Percentiles rank a stretch among this genome's conserved stretches.
phyloP scores from a whole-genome alignment of 345 rosid genomes.

The Gossypium rotundifolium region DNA sequence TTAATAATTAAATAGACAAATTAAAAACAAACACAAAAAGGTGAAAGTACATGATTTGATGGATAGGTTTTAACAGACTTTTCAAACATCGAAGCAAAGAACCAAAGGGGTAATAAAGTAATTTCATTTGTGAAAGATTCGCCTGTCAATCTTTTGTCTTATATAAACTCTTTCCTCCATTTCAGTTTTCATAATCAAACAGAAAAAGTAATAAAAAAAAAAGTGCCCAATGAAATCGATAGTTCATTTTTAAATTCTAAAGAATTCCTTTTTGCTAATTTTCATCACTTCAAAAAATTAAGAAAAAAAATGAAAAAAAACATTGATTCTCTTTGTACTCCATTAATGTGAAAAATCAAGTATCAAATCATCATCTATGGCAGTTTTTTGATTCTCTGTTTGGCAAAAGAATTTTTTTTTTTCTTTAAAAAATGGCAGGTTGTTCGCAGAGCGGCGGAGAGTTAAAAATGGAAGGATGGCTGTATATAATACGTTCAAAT shows the following conservation, averaged over 20 bases:
- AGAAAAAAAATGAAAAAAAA: not conserved
- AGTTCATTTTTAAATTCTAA: not conserved
- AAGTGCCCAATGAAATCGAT: not conserved
- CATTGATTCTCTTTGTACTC: not conserved
- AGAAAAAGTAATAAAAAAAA: not conserved
- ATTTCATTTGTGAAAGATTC: not conserved
- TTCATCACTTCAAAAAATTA: not conserved
- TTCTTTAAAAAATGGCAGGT: slow-evolving; percentile 25
- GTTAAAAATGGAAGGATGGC: slow-evolving; percentile 83
- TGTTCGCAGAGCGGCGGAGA: slow-evolving; percentile 27
- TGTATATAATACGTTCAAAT: slow-evolving; percentile 67
- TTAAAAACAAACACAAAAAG: not conserved
- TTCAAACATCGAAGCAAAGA: not conserved
- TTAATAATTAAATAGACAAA: not conserved
- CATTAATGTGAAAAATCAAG: slow-evolving; percentile 17
- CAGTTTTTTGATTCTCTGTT: not conserved
- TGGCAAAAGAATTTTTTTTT: not conserved
- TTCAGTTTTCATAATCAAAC: slow-evolving; percentile 16
- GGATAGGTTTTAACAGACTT: not conserved
- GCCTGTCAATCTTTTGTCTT: slow-evolving; percentile 30
- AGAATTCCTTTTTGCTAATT: not conserved
- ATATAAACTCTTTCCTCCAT: slow-evolving; percentile 8
- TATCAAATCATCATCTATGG: not conserved
- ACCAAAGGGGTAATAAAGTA: slow-evolving; percentile 14
- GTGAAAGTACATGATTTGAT: not conserved